These are phyloP conservation scores for Ascochyta pisi DNA, from an alignment of 2,329 filamentous ascomycete genomes.

Conservation along the genomic window DNA sequence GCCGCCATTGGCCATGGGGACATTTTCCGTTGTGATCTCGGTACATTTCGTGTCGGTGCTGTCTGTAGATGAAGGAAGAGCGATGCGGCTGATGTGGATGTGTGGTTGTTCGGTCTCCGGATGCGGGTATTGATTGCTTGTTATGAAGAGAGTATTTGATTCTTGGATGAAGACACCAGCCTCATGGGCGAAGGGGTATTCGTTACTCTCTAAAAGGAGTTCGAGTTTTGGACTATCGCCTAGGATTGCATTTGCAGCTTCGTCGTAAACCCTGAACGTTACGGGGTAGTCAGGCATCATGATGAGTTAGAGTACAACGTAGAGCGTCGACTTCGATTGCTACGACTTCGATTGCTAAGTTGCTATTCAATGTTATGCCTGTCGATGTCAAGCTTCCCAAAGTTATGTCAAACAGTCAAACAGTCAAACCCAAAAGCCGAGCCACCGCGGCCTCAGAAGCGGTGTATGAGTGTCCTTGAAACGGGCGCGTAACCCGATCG, in stretches of 20 bases:
- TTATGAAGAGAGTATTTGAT: slow-evolving; percentile 47
- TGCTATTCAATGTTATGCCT: neutral
- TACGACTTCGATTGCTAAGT: neutral
- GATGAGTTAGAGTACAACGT: neutral
- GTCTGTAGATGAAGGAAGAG: slow-evolving; percentile 8
- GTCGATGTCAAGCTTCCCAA: neutral
- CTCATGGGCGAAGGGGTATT: slow-evolving; percentile 69
- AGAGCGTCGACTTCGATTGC: neutral
- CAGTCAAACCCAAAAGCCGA: neutral
- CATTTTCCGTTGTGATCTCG: slow-evolving; percentile 13
- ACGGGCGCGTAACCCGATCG: neutral
- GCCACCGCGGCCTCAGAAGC: slow-evolving; percentile 5
- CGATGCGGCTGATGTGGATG: slow-evolving; percentile 27
- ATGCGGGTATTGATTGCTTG: slow-evolving; percentile 44
- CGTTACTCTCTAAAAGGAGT: slow-evolving; percentile 56
- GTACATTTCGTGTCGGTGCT: slow-evolving; percentile 7
- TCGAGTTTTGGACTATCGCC: slow-evolving; percentile 17
- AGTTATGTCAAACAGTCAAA: neutral
- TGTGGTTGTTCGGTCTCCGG: slow-evolving; percentile 20
- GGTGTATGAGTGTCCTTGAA: neutral
- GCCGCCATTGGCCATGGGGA: slow-evolving; percentile 36
- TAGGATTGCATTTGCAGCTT: slow-evolving; percentile 16
- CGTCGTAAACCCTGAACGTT: slow-evolving; percentile 14
- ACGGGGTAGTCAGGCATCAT: slow-evolving; percentile 10
- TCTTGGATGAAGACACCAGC: slow-evolving; percentile 49